phyloP scores from a whole-genome alignment of 805 yeast genomes.

The Saccharomycopsis babjevae region DNA sequence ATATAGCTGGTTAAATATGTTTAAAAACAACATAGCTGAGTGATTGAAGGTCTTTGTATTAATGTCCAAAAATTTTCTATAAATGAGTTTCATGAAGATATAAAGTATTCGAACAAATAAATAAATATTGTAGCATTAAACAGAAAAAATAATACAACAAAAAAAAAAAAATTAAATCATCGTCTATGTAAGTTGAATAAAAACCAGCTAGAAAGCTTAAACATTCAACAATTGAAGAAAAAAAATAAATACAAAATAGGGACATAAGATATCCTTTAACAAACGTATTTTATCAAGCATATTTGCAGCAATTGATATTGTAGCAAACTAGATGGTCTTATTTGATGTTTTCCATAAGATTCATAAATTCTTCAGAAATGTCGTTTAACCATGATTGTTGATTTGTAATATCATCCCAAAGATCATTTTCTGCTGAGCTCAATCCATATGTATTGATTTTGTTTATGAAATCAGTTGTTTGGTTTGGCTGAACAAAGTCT shows the following conservation, averaged over 20 bases:
- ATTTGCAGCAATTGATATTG: not conserved
- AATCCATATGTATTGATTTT: not conserved
- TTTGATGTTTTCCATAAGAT: constrained; percentile 12
- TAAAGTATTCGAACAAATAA: too few species aligned
- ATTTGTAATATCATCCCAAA: constrained; percentile 71
- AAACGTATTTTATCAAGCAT: not conserved
- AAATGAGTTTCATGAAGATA: too few species aligned
- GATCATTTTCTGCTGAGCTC: constrained; percentile 33
- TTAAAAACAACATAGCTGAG: too few species aligned
- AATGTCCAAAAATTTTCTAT: too few species aligned
- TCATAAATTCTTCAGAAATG: constrained; percentile 30
- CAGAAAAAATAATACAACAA: too few species aligned
- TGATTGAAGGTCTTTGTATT: too few species aligned
- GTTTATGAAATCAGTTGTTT: not conserved
- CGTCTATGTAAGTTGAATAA: too few species aligned
- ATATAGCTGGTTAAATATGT: too few species aligned
- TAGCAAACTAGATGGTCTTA: not conserved
- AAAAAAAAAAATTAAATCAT: too few species aligned
- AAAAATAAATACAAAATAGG: too few species aligned
- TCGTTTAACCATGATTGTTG: constrained; percentile 69
- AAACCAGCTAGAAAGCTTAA: too few species aligned
- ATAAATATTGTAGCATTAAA: too few species aligned
- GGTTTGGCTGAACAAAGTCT: not conserved
- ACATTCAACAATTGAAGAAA: not conserved
- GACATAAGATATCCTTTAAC: not conserved